Conservation (phyloP, 257 asterid species). For the Scutellaria galericulata region DNA sequence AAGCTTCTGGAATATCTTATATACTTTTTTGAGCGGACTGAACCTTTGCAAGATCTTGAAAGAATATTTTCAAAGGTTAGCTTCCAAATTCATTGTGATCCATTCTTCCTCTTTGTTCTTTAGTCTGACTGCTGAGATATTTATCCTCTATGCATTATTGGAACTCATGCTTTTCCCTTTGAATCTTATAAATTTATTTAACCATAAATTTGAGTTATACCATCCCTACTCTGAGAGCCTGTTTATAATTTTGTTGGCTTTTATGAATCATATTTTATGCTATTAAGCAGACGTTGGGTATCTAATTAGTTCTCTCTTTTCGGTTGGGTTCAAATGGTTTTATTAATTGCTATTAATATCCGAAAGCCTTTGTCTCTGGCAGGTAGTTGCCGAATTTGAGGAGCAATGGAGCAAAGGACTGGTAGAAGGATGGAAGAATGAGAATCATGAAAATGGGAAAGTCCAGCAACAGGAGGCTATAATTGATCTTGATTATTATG, state of each 20-base stretch:
- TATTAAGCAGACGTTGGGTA: conserved; percentile 1
- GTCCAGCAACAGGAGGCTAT: conserved; percentile 53
- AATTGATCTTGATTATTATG: conserved; percentile 86
- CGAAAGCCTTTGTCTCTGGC: conserved; percentile 34
- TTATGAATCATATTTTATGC: conserved; percentile 1
- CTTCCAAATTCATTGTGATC: conserved; percentile 28
- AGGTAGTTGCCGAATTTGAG: conserved; percentile 82
- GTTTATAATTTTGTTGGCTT: conserved; percentile 18
- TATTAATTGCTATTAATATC: conserved; percentile 25
- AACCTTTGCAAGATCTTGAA: conserved; percentile 88
- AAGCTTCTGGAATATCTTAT: conserved; percentile 81
- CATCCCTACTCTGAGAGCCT: not conserved
- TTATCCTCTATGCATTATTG: conserved; percentile 12
- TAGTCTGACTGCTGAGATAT: conserved; percentile 26
- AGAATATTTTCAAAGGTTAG: conserved; percentile 83
- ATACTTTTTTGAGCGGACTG: conserved; percentile 77
- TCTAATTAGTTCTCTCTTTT: conserved; percentile 2
- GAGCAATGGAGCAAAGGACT: conserved; percentile 77
- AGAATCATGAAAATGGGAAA: conserved; percentile 65
- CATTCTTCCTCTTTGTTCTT: not conserved
- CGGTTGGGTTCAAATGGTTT: conserved; percentile 23
- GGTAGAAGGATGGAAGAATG: conserved; percentile 80
- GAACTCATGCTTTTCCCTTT: conserved; percentile 18
- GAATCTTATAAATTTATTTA: conserved; percentile 11
- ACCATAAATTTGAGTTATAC: conserved; percentile 12